These are phyloP conservation scores for Paratinospora sagittata DNA, from an alignment of 164 flowering plant species.

Conservation along the genomic window DNA sequence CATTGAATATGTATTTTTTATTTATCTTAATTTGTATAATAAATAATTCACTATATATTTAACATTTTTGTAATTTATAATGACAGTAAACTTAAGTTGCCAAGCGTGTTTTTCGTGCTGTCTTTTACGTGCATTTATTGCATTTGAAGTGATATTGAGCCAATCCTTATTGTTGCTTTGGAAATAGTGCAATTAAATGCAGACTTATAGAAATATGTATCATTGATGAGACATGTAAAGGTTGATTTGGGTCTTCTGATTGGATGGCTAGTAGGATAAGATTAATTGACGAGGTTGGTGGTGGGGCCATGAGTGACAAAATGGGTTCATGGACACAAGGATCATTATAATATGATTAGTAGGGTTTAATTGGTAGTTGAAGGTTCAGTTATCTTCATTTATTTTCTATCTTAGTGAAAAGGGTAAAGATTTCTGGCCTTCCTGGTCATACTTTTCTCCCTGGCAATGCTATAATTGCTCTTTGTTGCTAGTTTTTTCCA, in stretches of 20 bases:
- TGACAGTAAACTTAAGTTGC: no score
- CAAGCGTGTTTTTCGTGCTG: not conserved
- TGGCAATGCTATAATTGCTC: no score
- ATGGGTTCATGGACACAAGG: not conserved
- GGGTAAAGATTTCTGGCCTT: no score
- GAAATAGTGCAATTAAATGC: not conserved
- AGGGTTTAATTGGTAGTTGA: not conserved
- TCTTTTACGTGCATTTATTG: not conserved
- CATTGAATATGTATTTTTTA: no score
- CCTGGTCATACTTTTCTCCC: no score
- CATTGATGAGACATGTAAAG: not conserved
- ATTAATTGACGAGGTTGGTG: no score
- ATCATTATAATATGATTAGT: conserved; percentile 8
- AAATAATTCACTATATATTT: no score
- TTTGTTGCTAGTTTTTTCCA: no score
- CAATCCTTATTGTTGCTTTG: not conserved
- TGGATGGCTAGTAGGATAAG: not conserved
- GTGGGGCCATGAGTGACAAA: not conserved
- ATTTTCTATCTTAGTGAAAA: no score
- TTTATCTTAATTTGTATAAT: no score
- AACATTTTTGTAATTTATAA: no score
- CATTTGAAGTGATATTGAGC: not conserved
- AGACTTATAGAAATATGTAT: not conserved
- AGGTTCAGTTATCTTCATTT: not conserved
- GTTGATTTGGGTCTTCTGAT: not conserved